Conservation (phyloP, 2,329 filamentous ascomycete species). For the Blastomyces parvus region DNA sequence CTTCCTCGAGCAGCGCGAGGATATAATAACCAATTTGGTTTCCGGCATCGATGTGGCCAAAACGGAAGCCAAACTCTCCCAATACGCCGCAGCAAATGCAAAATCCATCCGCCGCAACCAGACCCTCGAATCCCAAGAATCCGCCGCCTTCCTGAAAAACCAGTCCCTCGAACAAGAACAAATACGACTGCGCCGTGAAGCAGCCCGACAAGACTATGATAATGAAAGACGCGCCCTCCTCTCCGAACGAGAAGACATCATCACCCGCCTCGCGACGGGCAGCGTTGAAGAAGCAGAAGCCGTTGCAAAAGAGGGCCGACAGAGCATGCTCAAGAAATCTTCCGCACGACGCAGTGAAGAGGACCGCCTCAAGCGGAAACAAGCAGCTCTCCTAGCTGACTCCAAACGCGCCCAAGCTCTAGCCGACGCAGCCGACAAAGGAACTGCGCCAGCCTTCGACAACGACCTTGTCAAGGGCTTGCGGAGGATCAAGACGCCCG, state of each 20-base stretch:
- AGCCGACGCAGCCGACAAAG: slow-evolving; percentile 11
- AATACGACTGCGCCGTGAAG: slow-evolving; percentile 52
- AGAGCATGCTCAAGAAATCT: slow-evolving; percentile 63
- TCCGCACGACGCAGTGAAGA: slow-evolving; percentile 50
- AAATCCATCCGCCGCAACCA: slow-evolving; percentile 46
- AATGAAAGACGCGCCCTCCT: slow-evolving; percentile 57
- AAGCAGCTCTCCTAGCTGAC: slow-evolving; percentile 28
- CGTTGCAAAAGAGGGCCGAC: slow-evolving; percentile 45
- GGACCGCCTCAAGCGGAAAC: slow-evolving; percentile 39
- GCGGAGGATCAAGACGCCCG: slow-evolving; percentile 52
- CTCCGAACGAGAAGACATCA: slow-evolving; percentile 57
- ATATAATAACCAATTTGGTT: slow-evolving; percentile 80
- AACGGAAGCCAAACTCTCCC: slow-evolving; percentile 49
- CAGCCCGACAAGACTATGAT: slow-evolving; percentile 58
- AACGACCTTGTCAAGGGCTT: slow-evolving; percentile 64
- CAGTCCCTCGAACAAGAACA: slow-evolving; percentile 56
- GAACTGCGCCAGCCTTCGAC: slow-evolving; percentile 21
- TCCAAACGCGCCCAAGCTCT: slow-evolving; percentile 25
- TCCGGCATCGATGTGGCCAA: slow-evolving; percentile 58
- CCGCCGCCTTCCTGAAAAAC: slow-evolving; percentile 36
- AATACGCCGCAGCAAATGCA: slow-evolving; percentile 65
- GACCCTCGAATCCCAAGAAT: slow-evolving; percentile 40
- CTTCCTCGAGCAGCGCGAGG: slow-evolving; percentile 87
- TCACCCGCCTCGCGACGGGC: slow-evolving; percentile 58
- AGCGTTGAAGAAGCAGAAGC: slow-evolving; percentile 50